Percentiles rank a stretch among this genome's conserved stretches.
These are phyloP conservation scores for Wickerhamomyces canadensis DNA, from an alignment of 805 yeast genomes.

Conservation along the genomic window DNA sequence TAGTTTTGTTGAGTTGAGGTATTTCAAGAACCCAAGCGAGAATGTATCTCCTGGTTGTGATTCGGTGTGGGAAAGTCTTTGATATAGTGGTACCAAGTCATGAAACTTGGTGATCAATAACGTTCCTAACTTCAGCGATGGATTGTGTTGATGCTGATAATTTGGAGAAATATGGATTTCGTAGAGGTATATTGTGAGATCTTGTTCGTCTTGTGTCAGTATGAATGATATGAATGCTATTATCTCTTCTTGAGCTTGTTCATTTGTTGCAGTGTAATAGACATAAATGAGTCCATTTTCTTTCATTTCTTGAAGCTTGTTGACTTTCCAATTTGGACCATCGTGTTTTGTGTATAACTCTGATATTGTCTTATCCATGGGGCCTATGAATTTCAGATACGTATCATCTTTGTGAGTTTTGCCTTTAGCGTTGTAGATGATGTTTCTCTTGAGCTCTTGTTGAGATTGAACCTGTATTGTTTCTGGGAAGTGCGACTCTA, in stretches of 20 bases:
- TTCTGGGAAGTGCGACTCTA: no score
- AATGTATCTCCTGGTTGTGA: no score
- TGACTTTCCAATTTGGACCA: conserved; percentile 28
- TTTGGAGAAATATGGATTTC: conserved; percentile 44
- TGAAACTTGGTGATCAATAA: conserved; percentile 34
- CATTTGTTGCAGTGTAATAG: conserved; percentile 3
- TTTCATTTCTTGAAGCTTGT: conserved; percentile 37
- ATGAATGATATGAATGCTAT: conserved; percentile 43
- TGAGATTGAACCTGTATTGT: no score
- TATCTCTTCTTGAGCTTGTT: conserved; percentile 8
- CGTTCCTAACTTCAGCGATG: conserved; percentile 40
- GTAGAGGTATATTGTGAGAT: conserved; percentile 43
- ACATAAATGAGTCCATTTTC: conserved; percentile 18
- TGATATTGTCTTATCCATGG: conserved; percentile 15
- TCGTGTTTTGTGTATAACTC: conserved; percentile 9
- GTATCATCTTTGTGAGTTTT: no score
- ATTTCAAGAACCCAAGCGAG: no score
- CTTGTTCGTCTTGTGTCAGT: conserved; percentile 35
- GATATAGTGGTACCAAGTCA: conserved; percentile 19
- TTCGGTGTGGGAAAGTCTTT: no score
- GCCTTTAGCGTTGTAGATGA: background rate
- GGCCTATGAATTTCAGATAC: conserved; percentile 4
- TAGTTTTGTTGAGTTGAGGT: conserved; percentile 23
- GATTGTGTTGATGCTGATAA: conserved; percentile 27
- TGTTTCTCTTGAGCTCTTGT: background rate